Percentiles rank a stretch among this genome's conserved stretches.
Evolutionary conservation across 306 rosid genomes (phyloP).

Genomic region (Abrus pulchellus): DNA sequence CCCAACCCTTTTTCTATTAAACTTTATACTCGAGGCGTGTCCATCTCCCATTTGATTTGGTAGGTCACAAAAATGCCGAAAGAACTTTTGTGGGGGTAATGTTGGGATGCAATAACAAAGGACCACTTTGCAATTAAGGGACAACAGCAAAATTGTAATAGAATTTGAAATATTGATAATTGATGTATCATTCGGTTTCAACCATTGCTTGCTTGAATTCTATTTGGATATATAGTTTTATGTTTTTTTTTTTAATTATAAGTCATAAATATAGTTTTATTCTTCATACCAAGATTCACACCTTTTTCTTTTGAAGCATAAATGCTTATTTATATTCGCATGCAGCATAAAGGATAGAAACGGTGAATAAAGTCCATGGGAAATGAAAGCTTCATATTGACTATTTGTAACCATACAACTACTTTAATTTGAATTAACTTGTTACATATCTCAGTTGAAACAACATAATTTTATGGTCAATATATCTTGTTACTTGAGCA

Average conservation of each 20-base stretch:
- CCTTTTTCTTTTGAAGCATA: conserved; percentile 43
- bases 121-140: conserved; percentile 32
- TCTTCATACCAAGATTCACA: conserved; percentile 18
- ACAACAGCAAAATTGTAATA: conserved; percentile 20
- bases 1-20: conserved; percentile 11
- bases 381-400: conserved; percentile 41
- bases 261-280: background rate
- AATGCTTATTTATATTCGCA: conserved; percentile 40
- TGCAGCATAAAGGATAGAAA: background rate
- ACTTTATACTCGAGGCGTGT: conserved; percentile 54
- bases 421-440: conserved; percentile 8
- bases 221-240: conserved; percentile 1
- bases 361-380: conserved; percentile 5
- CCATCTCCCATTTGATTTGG: conserved; percentile 42
- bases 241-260: background rate
- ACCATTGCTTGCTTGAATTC: conserved; percentile 42
- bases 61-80: conserved; percentile 53
- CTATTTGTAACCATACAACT: background rate
- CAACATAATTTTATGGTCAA: conserved; percentile 5
- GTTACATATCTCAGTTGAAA: background rate
- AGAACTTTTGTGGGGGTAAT: conserved; percentile 51
- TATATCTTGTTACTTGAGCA: background rate
- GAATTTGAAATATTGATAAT: conserved; percentile 15
- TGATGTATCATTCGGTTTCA: conserved; percentile 25
- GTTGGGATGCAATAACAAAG: conserved; percentile 40